These are phyloP conservation scores for Puccinia triticina DNA, from an alignment of 1,284 basidiomycete genomes.

Conservation along the genomic window DNA sequence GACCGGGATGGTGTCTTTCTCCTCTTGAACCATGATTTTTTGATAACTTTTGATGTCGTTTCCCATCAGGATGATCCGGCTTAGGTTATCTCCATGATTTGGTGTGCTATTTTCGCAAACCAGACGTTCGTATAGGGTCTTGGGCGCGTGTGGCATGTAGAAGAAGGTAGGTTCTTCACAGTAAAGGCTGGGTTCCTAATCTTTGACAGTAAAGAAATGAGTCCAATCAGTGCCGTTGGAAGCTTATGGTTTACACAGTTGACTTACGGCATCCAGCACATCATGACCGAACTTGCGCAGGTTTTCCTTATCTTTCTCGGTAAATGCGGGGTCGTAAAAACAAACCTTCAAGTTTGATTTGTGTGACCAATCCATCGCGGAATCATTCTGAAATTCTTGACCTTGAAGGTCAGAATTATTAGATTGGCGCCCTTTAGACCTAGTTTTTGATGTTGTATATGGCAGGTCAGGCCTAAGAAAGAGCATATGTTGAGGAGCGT, in stretches of 20 bases:
- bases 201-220: slow-evolving; percentile 7
- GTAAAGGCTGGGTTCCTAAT: slow-evolving; percentile 35
- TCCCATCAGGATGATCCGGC: slow-evolving; percentile 22
- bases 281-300: slow-evolving; percentile 22
- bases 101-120: slow-evolving; percentile 7
- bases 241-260: not conserved
- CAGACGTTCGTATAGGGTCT: slow-evolving; percentile 30
- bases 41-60: slow-evolving; percentile 45
- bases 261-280: slow-evolving; percentile 29
- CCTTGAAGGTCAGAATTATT: too few species aligned
- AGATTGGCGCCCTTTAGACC: not conserved
- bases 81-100: not conserved
- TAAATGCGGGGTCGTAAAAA: slow-evolving; percentile 47
- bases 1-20: slow-evolving; percentile 35
- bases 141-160: slow-evolving; percentile 46
- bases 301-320: slow-evolving; percentile 29
- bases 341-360: slow-evolving; percentile 17
- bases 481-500: not conserved
- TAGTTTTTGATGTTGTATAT: not conserved
- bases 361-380: not conserved
- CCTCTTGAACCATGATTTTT: slow-evolving; percentile 13
- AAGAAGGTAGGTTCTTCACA: slow-evolving; percentile 43
- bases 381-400: not conserved
- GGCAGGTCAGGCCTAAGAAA: not conserved
- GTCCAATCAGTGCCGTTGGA: not conserved